A percentile compares a stretch with the other conserved stretches of the same genome.
Conservation (phyloP, 1,284 basidiomycete genomes). For the Irpex sp. region DNA sequence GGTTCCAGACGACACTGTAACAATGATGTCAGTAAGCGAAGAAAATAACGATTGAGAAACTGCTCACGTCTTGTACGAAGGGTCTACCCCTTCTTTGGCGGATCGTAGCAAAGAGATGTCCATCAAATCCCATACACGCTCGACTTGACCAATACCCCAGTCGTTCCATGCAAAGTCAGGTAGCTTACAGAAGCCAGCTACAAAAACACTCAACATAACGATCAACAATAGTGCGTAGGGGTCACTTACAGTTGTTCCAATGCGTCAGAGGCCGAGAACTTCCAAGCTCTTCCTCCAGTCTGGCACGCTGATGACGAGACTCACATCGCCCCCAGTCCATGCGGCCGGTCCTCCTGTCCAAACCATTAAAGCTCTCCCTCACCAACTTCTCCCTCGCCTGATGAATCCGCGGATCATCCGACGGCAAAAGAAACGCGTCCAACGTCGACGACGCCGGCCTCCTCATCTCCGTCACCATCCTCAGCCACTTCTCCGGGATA, state of each 20-base stretch:
- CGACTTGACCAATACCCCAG: conserved; percentile 89
- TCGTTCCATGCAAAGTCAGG: conserved; percentile 94
- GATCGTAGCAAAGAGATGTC: conserved; percentile 87
- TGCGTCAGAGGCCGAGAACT: conserved; percentile 84
- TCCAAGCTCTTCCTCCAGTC: conserved; percentile 83
- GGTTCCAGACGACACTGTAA: conserved; percentile 73
- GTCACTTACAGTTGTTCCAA: conserved; percentile 82
- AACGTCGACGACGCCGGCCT: conserved; percentile 88
- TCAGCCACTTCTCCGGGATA: conserved; percentile 72
- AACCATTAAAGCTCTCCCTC: conserved; percentile 56
- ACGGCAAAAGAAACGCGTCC: conserved; percentile 88
- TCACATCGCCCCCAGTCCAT: conserved; percentile 94
- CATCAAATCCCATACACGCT: conserved; percentile 92
- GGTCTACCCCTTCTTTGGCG: conserved; percentile 78
- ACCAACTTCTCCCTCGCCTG: conserved; percentile 83
- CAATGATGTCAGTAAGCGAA: not conserved
- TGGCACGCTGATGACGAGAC: conserved; percentile 84
- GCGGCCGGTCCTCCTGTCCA: conserved; percentile 64
- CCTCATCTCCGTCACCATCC: conserved; percentile 63
- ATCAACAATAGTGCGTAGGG: not conserved
- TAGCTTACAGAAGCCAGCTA: conserved; percentile 82
- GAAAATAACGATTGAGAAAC: not conserved
- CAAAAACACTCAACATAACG: not conserved
- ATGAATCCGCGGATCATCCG: conserved; percentile 90
- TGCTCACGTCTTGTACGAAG: conserved; percentile 81